Evolutionary conservation across 768 basidiomycete genomes (phyloP), one percentile per base, ranked within the genome.

Genomic region (Russula abietina): DNA sequence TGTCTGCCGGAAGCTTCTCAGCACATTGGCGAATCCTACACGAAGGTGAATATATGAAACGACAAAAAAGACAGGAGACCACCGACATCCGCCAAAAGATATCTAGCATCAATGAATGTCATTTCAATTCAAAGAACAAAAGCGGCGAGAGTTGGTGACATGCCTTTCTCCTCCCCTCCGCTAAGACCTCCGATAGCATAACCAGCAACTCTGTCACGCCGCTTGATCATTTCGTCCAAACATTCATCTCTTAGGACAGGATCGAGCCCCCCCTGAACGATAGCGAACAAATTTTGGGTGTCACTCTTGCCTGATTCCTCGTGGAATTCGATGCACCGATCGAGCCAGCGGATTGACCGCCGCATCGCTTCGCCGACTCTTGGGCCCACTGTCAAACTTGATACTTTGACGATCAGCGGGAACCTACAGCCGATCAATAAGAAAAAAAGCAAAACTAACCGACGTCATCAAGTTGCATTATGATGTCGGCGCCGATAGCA

Each of bases 381-480:
- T 32, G 87, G 85, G 19, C 91, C 92, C 6, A 82, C 80, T 0
- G 89, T 90, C 48, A 94, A 73, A 73, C 89, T 93, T 39, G 89
- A 83, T 0, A 95, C 41, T 68, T 63, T 50, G 67, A 46, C 62
- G 60, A 61, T 66, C 61, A 28, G 46, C 43, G 17, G 12, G 45
- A 38, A 58, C 16, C 16, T 22, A 46, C 16, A n/a, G 9, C 22
- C 24, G 30, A 12, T 9, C 36, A n/a, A 2, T 36, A 39, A 45
- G 38, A 16, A 6, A 38, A 33, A 33, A 36, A 60, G 38, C 41
- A 0, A 28, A 58, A 76, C 86, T 72, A 69, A 88, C 91, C 91
- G 55, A 94, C 92, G 73, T 94, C 92, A 72, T 94, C 92, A 19
- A 93, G 80, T 71, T 92, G 93, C 93, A 96, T 95, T 64, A 96